Base-by-base conservation (phyloP, 1,139 yeast species). In the Geotrichum histeridarum region DNA sequence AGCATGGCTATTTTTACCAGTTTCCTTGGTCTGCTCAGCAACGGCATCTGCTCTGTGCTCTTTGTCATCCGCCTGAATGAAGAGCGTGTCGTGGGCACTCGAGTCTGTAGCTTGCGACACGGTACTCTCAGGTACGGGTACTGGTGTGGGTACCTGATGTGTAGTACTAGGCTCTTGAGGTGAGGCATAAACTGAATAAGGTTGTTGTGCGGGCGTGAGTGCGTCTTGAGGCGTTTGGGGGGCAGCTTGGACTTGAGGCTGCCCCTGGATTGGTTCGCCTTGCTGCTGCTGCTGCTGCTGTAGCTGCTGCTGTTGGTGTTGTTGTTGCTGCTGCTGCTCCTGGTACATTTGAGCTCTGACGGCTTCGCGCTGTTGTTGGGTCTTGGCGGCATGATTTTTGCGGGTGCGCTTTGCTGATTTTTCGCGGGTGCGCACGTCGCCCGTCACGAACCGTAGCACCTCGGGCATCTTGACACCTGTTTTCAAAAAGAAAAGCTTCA, bases 401-500 rank as follows among this genome's bases (percentile, higher is more conserved):
- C 48, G 42, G 30, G 48, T 42, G 9, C 46, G 53, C 42, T 33
- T 37, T 1, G 51, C 50, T 11, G 48, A 55, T 45, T 52, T 54
- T 33, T 76, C 79, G 54, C 85, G 73, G 6, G 70, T 57, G 35
- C 84, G 90, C 57, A 86, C 70, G 61, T 84, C 95, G 44, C 98
- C 98, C 0, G 97, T 90, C 30, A 91, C 98, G 61, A 84, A 83
- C 54, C 74, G 76, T 60, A 93, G 73, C 64, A 88, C 91, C 2
- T 77, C 82, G 0, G 98, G 98, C 4, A 91, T 81, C 6, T 87
- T 71, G 17, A 67, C 55, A 0, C 73, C 73, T 37, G 67, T 63
- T 46, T 89, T 86, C 57, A 90, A 72, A 67, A 85, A 89, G 60
- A 85, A 84, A 78, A 88, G 80, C 68, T 91, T 93, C 88, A 96